Conservation (phyloP, 306 rosid genomes). For the Ormosia semicastrata region DNA sequence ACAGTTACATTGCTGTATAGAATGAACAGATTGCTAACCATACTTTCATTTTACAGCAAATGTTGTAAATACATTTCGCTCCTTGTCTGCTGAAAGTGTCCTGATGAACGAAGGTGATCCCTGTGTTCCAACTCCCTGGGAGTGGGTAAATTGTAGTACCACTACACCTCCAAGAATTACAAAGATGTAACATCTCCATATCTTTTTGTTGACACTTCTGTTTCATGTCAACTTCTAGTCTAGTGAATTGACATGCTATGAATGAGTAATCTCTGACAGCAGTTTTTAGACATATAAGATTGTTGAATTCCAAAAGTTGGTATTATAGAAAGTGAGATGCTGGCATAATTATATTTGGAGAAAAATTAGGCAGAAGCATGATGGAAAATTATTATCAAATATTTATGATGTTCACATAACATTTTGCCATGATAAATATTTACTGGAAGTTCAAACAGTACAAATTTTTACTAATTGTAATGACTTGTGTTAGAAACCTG, state of each 20-base stretch:
- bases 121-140: slow-evolving; percentile 90
- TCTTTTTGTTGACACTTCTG: slow-evolving; percentile 8
- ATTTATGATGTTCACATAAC: background rate
- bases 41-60: slow-evolving; percentile 47
- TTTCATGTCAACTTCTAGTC: slow-evolving; percentile 11
- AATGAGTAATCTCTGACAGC: background rate
- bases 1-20: background rate
- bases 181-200: slow-evolving; percentile 58
- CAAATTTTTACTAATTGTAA: slow-evolving; percentile 1
- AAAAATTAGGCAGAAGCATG: slow-evolving; percentile 13
- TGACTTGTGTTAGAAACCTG: slow-evolving; percentile 52
- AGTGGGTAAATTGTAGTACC: slow-evolving; percentile 76
- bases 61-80: slow-evolving; percentile 48
- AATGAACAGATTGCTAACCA: slow-evolving; percentile 34
- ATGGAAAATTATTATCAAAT: background rate
- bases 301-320: slow-evolving; percentile 13
- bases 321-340: background rate
- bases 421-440: slow-evolving; percentile 13
- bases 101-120: slow-evolving; percentile 81
- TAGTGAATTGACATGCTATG: slow-evolving; percentile 17
- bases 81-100: slow-evolving; percentile 47
- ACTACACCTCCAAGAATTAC: slow-evolving; percentile 61
- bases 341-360: background rate
- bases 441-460: background rate
- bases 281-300: background rate